A percentile compares a stretch with the other conserved stretches of the same genome.
These are phyloP conservation scores for Sanghuangporus baumii DNA, from an alignment of 1,284 basidiomycete genomes.

Conservation along the genomic window DNA sequence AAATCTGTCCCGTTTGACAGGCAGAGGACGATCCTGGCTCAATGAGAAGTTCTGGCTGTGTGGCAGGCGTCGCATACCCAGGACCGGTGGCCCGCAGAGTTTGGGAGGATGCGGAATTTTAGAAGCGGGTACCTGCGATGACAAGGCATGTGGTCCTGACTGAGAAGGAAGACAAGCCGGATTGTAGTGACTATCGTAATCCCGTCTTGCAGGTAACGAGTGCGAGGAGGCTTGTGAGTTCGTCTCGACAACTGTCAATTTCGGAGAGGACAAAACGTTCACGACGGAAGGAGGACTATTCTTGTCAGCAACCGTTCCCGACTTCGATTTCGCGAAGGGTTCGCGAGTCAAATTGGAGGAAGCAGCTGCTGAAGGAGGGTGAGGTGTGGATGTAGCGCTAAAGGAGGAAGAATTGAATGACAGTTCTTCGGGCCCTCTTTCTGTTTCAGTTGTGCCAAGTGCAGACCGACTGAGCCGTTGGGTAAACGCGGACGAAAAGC, in stretches of 20 bases:
- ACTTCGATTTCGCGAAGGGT: not conserved
- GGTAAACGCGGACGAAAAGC: not conserved
- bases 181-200: not conserved
- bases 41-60: slow-evolving; percentile 1
- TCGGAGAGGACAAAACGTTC: not conserved
- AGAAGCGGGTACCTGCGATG: not conserved
- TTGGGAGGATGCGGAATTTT: not conserved
- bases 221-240: not conserved
- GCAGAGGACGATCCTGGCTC: slow-evolving; percentile 6
- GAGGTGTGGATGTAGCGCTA: not conserved
- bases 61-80: slow-evolving; percentile 9
- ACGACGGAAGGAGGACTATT: not conserved
- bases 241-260: not conserved
- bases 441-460: not conserved
- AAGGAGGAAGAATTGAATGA: not conserved
- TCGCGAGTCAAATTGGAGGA: not conserved
- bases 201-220: not conserved
- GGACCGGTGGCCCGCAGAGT: slow-evolving; percentile 1
- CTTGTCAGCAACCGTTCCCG: not conserved
- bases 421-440: not conserved
- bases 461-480: not conserved
- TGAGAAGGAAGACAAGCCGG: not conserved
- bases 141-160: not conserved
- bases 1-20: slow-evolving; percentile 10
- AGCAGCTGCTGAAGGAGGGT: not conserved